phyloP scores from a whole-genome alignment of 306 rosid species.

The Quercus robur region DNA sequence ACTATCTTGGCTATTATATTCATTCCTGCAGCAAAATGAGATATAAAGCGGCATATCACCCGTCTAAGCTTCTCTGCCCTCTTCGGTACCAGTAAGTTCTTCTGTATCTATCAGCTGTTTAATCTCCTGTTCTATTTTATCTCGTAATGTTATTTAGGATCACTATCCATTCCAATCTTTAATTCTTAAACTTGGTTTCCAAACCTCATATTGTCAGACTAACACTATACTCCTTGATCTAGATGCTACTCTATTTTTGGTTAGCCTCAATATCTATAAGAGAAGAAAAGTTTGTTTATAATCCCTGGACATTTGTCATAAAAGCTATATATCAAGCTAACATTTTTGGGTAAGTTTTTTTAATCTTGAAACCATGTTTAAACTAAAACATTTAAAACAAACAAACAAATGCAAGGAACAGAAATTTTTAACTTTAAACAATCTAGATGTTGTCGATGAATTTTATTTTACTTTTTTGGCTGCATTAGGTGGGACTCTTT shows the following conservation, averaged over 20 bases:
- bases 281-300: neutral
- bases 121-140: neutral
- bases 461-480: neutral
- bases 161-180: constrained; percentile 1
- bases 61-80: constrained; percentile 92
- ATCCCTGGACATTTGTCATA: neutral
- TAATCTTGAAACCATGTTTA: neutral
- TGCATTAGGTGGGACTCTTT: constrained; percentile 9
- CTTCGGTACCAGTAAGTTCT: constrained; percentile 81
- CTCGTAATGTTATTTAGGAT: neutral
- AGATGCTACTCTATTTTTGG: neutral
- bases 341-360: neutral
- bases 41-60: constrained; percentile 85
- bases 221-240: neutral
- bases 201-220: neutral
- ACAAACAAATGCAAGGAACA: neutral
- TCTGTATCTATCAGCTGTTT: constrained; percentile 12
- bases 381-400: neutral
- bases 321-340: neutral
- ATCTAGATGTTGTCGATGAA: neutral
- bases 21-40: constrained; percentile 95
- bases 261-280: neutral
- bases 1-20: constrained; percentile 93
- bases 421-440: neutral
- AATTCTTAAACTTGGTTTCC: constrained; percentile 4